These are phyloP conservation scores for Haematococcus lacustris DNA, from an alignment of 139 green algal genomes.

Conservation along the genomic window DNA sequence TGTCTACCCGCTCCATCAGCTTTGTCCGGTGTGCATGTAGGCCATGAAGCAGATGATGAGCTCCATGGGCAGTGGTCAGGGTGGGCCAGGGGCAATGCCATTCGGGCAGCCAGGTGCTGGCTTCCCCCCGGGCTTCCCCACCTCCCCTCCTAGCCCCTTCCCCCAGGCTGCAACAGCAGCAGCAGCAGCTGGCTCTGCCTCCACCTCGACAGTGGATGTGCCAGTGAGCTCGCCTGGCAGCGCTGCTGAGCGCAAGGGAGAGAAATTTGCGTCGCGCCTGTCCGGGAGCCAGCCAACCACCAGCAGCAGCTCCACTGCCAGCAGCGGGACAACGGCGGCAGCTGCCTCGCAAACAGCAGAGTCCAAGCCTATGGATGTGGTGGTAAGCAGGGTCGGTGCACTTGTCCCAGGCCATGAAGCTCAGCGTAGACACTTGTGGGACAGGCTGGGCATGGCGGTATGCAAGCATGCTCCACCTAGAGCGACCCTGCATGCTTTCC, in stretches of 20 bases:
- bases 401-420: no score
- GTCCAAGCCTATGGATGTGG: no score
- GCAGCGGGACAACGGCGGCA: no score
- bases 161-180: slow-evolving; percentile 2
- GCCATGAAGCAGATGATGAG: slow-evolving; percentile 58
- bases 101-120: slow-evolving; percentile 22
- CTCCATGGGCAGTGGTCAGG: slow-evolving; percentile 25
- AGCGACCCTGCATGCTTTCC: no score
- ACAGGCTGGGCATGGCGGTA: no score
- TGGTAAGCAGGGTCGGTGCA: no score
- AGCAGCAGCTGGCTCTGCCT: no score
- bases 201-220: slow-evolving; percentile 6
- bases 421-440: no score
- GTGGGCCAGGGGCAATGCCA: slow-evolving; percentile 6
- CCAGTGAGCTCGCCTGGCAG: background rate
- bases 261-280: slow-evolving; percentile 34
- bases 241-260: slow-evolving; percentile 23
- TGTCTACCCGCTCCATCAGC: background rate
- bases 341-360: no score
- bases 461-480: no score
- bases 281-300: background rate
- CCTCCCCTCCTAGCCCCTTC: slow-evolving; percentile 7
- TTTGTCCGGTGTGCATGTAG: slow-evolving; percentile 2
- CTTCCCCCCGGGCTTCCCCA: background rate
- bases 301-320: background rate